A percentile compares a stretch with the other conserved stretches of the same genome.
Conservation (phyloP, 139 green algal genomes). For the Eudorina sp. region DNA sequence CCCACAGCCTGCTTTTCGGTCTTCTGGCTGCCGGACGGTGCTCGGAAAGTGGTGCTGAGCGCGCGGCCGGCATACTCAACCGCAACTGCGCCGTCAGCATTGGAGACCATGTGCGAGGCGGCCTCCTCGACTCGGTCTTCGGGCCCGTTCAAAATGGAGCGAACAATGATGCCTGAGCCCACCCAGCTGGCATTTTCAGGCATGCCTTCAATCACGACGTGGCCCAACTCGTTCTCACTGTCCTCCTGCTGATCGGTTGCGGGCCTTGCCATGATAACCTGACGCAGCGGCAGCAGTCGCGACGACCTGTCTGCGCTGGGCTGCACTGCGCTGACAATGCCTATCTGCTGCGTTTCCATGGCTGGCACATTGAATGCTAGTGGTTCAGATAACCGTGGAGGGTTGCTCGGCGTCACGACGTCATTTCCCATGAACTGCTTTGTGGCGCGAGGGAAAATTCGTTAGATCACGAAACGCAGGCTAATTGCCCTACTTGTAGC, state of each 20-base stretch:
- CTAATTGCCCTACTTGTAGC: not conserved
- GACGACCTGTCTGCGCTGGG: not conserved
- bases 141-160: not conserved
- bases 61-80: not conserved
- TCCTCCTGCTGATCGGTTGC: not conserved
- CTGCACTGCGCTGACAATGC: not conserved
- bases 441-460: not conserved
- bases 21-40: not conserved
- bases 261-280: not conserved
- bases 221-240: not conserved
- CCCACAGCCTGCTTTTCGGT: not conserved
- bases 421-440: not conserved
- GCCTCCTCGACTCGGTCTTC: not conserved
- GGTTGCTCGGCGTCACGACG: not conserved
- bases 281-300: not conserved
- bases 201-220: not conserved
- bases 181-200: not conserved
- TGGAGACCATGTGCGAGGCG: not conserved
- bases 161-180: not conserved
- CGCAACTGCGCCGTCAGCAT: not conserved
- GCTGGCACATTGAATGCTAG: not conserved
- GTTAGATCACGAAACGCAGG: not conserved
- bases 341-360: not conserved
- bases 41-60: not conserved
- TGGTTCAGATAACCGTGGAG: not conserved